Evolutionary conservation across 2,329 filamentous ascomycete species (phyloP).

Genomic region (Neoscytalidium dimidiatum): DNA sequence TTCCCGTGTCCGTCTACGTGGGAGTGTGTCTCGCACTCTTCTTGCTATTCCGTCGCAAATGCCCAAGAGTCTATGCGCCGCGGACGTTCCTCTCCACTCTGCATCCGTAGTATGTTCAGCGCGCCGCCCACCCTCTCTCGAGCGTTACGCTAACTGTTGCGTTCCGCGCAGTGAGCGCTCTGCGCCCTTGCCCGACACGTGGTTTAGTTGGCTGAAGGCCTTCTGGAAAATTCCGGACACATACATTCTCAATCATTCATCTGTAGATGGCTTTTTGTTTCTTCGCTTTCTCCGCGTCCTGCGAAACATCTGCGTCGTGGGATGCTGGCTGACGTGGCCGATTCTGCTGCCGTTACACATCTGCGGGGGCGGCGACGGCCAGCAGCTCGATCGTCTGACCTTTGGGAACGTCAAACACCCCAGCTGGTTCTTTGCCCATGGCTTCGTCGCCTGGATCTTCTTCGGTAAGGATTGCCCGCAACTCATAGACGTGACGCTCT

Average conservation of each 20-base stretch:
- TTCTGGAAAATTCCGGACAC: slow-evolving; percentile 65
- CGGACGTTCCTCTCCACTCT: slow-evolving; percentile 31
- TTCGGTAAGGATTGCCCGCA: slow-evolving; percentile 54
- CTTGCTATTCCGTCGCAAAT: slow-evolving; percentile 51
- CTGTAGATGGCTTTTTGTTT: slow-evolving; percentile 88
- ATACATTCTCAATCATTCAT: slow-evolving; percentile 85
- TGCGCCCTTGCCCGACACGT: background rate
- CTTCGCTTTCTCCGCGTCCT: slow-evolving; percentile 83
- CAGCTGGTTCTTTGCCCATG: slow-evolving; percentile 74
- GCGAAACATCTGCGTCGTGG: slow-evolving; percentile 77
- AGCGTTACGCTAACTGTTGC: slow-evolving; percentile 22
- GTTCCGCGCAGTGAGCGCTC: background rate
- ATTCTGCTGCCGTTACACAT: slow-evolving; percentile 85
- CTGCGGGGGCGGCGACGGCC: slow-evolving; percentile 68
- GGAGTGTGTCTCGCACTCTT: slow-evolving; percentile 55
- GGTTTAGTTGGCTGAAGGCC: slow-evolving; percentile 44
- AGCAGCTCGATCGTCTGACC: slow-evolving; percentile 74
- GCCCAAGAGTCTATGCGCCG: slow-evolving; percentile 58
- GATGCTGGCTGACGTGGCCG: slow-evolving; percentile 82
- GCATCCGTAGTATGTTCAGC: background rate
- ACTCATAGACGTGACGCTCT: background rate
- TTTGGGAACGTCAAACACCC: slow-evolving; percentile 74
- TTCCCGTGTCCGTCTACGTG: slow-evolving; percentile 55
- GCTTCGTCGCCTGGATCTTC: slow-evolving; percentile 78
- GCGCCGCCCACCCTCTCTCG: slow-evolving; percentile 20